phyloP scores from a whole-genome alignment of 75 land plant genomes.

The Pinus taeda region DNA sequence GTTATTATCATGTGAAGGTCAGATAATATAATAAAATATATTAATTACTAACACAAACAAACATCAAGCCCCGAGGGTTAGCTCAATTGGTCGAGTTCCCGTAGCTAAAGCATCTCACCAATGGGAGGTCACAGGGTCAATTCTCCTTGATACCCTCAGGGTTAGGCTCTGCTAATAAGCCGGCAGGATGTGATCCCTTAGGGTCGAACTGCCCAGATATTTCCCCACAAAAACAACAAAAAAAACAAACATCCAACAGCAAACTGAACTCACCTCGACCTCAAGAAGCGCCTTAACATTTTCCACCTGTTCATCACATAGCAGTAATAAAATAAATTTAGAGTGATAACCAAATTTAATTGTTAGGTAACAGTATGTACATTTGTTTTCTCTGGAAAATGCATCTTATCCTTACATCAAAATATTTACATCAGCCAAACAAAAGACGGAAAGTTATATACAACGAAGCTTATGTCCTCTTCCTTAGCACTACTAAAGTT shows the following conservation, averaged over 20 bases:
- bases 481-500: too few relatives aligned
- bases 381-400: not conserved
- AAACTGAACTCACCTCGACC: conserved; percentile 72
- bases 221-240: too few relatives aligned
- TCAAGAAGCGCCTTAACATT: conserved; percentile 91
- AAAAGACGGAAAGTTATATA: not conserved
- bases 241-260: conserved; percentile 4
- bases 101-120: too few relatives aligned
- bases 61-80: not conserved
- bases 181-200: too few relatives aligned
- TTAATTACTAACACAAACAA: not conserved
- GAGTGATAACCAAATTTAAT: not conserved
- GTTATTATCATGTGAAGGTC: too few relatives aligned
- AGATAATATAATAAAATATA: too few relatives aligned
- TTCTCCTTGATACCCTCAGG: too few relatives aligned
- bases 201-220: too few relatives aligned
- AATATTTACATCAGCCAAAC: not conserved
- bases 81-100: too few relatives aligned
- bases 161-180: too few relatives aligned
- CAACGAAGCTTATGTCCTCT: not conserved
- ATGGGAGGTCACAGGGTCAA: too few relatives aligned
- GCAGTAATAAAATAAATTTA: not conserved
- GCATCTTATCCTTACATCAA: not conserved
- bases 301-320: conserved; percentile 52
- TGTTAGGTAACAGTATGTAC: not conserved